Evolutionary conservation across 2,329 filamentous ascomycete species (phyloP).

Genomic region (Ophiostoma quercus): DNA sequence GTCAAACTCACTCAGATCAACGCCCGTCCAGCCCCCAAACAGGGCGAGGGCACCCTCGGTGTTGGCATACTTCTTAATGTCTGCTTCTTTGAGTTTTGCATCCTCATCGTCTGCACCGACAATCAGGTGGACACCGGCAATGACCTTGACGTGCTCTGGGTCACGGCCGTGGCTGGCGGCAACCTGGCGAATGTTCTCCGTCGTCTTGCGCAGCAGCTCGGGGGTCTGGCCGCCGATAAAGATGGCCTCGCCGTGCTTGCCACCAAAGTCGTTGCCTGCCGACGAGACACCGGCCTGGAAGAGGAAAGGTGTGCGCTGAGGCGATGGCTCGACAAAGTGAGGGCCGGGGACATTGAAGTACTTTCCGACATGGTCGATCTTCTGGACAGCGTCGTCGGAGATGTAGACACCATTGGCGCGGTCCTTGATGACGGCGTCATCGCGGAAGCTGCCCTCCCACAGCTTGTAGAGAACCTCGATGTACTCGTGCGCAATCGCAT

Average conservation of each 20-base stretch:
- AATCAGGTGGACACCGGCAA: conserved; percentile 26
- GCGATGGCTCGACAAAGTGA: conserved; percentile 30
- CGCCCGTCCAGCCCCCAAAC: conserved; percentile 30
- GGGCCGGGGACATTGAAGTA: conserved; percentile 22
- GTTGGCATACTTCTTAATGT: conserved; percentile 33
- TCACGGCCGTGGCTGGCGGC: conserved; percentile 32
- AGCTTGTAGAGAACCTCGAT: conserved; percentile 29
- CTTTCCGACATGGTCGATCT: conserved; percentile 24
- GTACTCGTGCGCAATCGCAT: conserved; percentile 29
- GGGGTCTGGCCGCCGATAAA: conserved; percentile 28
- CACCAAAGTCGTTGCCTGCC: conserved; percentile 28
- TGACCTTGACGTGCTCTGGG: conserved; percentile 28
- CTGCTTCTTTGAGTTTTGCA: conserved; percentile 28
- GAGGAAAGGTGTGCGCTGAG: conserved; percentile 28
- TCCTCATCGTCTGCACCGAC: conserved; percentile 26
- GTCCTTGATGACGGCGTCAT: conserved; percentile 25
- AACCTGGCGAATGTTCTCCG: conserved; percentile 24
- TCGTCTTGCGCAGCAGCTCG: conserved; percentile 13
- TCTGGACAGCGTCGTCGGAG: conserved; percentile 21
- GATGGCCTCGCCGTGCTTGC: conserved; percentile 30
- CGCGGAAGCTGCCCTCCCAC: conserved; percentile 19
- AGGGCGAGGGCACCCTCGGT: conserved; percentile 28
- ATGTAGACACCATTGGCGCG: conserved; percentile 20
- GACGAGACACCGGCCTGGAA: conserved; percentile 29
- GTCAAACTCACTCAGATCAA: conserved; percentile 33